Base-by-base conservation (phyloP, 1,284 basidiomycete genomes). In the Rhizoctonia solani region DNA sequence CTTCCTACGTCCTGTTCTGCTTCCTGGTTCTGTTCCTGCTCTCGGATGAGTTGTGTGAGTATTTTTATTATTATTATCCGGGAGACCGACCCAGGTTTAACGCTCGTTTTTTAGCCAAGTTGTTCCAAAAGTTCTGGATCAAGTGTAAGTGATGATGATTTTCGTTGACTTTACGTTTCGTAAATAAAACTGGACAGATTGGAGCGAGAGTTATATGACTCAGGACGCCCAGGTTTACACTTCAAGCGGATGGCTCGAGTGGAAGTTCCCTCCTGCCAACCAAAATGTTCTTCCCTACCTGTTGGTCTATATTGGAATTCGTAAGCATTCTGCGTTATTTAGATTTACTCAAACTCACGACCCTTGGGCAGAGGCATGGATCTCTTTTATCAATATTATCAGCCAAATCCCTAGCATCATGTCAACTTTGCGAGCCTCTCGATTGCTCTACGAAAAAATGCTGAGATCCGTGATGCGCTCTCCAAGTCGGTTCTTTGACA, bases 81-180 rank as follows among this genome's bases (percentile, higher is more conserved):
- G 32, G 11, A 4, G 4, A 16, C 14, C n/a, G 41, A 21, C n/a
- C 14, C 14, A 44, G 14, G 5, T n/a, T 21, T 44, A 16, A 44
- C 41, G 19, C 4, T n/a, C 19, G 41, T 13, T 21, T 23, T 16
- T 11, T 32, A 53, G 52, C 21, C n/a, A 14, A 67, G 13, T 6
- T 58, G 4, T 13, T 39, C 5, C 66, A 67, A 37, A 67, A 67
- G 21, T 67, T 67, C 54, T 67, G 66, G 66, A 67, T 67, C 16
- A 49, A 50, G 42, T 27, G 66, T 67, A 30, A 30, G 66, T 46
- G 11, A 25, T 16, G 23, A 14, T 34, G n/a, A 11, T 66, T 41
- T 34, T 3, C 9, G 29, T 1, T 23, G 11, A 25, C 21, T 25
- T 19, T 19, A 2, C 14, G 56, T 25, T 8, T 39, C 32, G 21